These are phyloP conservation scores for Fusarium lyarnte DNA, from an alignment of 2,329 filamentous ascomycete species.

Conservation along the genomic window DNA sequence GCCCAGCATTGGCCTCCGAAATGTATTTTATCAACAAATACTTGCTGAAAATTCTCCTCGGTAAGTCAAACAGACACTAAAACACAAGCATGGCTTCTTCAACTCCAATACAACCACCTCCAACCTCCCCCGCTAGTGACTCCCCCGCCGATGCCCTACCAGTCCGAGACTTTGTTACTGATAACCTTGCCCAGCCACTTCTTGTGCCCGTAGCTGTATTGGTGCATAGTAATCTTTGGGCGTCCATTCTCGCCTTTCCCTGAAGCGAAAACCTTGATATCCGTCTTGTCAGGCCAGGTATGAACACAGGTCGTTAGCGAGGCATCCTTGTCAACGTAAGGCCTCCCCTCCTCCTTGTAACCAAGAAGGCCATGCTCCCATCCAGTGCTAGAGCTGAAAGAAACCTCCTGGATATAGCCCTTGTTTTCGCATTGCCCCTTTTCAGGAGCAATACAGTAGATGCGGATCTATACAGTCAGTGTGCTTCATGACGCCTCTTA, in stretches of 20 bases:
- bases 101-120: not conserved
- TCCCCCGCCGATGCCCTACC: not conserved
- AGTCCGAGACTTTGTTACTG: not conserved
- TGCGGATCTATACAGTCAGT: not conserved
- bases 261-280: not conserved
- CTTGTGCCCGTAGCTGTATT: not conserved
- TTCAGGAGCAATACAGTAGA: not conserved
- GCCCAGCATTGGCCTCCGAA: accelerated
- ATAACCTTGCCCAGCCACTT: not conserved
- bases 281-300: not conserved
- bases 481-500: accelerated
- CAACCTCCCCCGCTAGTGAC: accelerated
- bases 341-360: not conserved
- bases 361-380: not conserved
- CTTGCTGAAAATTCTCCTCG: accelerated
- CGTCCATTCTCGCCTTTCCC: not conserved
- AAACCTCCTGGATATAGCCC: not conserved
- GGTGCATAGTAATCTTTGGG: not conserved
- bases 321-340: not conserved
- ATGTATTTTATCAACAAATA: not conserved
- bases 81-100: accelerated
- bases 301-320: not conserved
- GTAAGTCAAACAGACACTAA: accelerated
- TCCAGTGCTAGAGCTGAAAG: not conserved
- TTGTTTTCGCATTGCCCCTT: not conserved